Base-by-base conservation (phyloP, 805 yeast genomes). In the Jamesozyma piceae region DNA sequence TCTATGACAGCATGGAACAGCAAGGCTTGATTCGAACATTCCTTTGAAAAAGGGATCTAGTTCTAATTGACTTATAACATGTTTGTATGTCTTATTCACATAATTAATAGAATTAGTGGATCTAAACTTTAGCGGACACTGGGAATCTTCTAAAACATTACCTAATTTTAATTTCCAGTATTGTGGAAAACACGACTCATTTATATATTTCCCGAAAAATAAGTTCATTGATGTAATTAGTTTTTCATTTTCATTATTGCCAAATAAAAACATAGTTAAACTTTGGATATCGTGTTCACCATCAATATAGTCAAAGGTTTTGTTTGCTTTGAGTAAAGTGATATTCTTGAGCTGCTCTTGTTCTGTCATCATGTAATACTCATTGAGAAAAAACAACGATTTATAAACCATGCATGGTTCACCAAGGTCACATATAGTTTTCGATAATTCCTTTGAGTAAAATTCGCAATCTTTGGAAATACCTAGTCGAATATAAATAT, bases 401-500 rank as follows among this genome's bases (percentile, higher is more conserved):
- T 43, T 44, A 36, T 48, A 60, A 3, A 55, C 52, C 6, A 51
- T 44, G 4, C 53, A 41, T 5, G 67, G 64, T 10, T 57, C 62
- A 5, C 47, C 46, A 6, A 62, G 29, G 1, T 60, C 50, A 3
- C 58, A 51, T 15, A 70, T 53, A 11, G 75, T 53, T 29, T 62
- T 65, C 5, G 62, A 58, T 30, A 75, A 64, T 49, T 82, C 89
- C 5, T 64, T 64, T 3, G 70, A 48, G 57, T 72, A 81, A 53
- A 68, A 77, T 2, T 71, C 69, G 37, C 78, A 69, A 43, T 82
- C 87, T 47, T 75, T 75, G 0, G 78, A 63, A 2, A 78, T 53
- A 0, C 89, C 88, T 31, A 76, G 53, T 30, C 68, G 71, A 14
- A 67, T 59, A 41, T 69, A 65, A 0, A 65, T 51, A 3, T 64